Evolutionary conservation across 1,139 yeast genomes (phyloP).

Genomic region (Suzukiozyma palmioleophila): DNA sequence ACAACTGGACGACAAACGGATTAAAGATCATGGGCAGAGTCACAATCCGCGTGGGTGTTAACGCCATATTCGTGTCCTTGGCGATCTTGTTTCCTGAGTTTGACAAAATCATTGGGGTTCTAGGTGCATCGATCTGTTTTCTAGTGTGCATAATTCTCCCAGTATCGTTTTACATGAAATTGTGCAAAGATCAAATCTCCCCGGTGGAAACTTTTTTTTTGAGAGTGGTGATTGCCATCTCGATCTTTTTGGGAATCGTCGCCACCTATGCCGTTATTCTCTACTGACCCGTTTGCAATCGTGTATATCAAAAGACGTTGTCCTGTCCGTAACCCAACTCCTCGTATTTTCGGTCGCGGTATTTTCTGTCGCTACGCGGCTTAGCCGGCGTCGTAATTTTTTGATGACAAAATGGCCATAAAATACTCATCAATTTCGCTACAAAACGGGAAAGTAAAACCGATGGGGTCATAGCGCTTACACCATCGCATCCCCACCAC

Average conservation of each 20-base stretch:
- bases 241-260: conserved; percentile 26
- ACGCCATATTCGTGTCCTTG: conserved; percentile 44
- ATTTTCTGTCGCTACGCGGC: too few relatives aligned
- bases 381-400: too few relatives aligned
- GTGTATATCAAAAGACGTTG: too few relatives aligned
- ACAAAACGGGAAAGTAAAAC: too few relatives aligned
- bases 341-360: too few relatives aligned
- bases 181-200: conserved; percentile 24
- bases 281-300: conserved; percentile 10
- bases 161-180: conserved; percentile 46
- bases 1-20: conserved; percentile 9
- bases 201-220: conserved; percentile 22
- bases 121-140: conserved; percentile 57
- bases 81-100: conserved; percentile 57
- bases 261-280: conserved; percentile 42
- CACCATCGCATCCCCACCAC: too few relatives aligned
- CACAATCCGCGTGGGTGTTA: conserved; percentile 41
- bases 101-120: conserved; percentile 51
- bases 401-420: too few relatives aligned
- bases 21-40: conserved; percentile 14
- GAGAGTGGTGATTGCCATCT: conserved; percentile 17
- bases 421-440: too few relatives aligned
- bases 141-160: conserved; percentile 55
- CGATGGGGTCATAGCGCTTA: too few relatives aligned
- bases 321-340: too few relatives aligned